Evolutionary conservation across 805 yeast genomes (phyloP), one percentile per base, ranked within the genome.

Genomic region (Aciculoconidium aculeatum): DNA sequence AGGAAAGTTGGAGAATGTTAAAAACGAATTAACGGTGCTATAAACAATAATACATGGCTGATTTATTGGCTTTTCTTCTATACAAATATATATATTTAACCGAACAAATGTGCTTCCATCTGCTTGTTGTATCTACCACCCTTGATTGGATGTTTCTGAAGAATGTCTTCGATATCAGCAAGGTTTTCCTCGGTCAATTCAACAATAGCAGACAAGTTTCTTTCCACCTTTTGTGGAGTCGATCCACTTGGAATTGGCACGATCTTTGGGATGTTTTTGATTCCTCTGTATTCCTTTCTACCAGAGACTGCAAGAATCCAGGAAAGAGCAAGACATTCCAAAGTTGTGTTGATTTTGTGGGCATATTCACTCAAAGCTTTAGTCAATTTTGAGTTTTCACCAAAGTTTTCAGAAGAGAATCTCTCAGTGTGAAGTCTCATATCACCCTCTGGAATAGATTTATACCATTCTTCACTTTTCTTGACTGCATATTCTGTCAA

Each of bases 211-310:
- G 48, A 53, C 40, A 72, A 61, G 55, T 85, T 87, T 47, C 75
- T 81, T 23, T 65, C 63, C 12, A 80, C 73, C 49, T 83, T 77
- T 7, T 52, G 60, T 3, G 59, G 52, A 20, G 77, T 70, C 5
- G 86, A 70, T 4, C 83, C 77, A 28, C 87, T 78, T 15, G 96
- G 95, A 50, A 87, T 80, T 20, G 95, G 94, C 25, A 87, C 49
- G 25, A 84, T 65, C 32, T 57, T 63, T 15, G 87, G 72, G 29
- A 61, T 66, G 27, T 61, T 58, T n/a, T 41, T 30, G 22, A 60
- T 39, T 3, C 70, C 72, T 7, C 61, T 52, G 42, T 48, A 63
- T 28, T 70, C 65, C 30, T 68, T 57, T 31, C 75, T 55, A 76
- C 85, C 84, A 3, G 84, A 77, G 12, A 87, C 51, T 4, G 86